Base-by-base conservation (phyloP, 2,329 filamentous ascomycete genomes). In the Cryoendolithus antarcticus region DNA sequence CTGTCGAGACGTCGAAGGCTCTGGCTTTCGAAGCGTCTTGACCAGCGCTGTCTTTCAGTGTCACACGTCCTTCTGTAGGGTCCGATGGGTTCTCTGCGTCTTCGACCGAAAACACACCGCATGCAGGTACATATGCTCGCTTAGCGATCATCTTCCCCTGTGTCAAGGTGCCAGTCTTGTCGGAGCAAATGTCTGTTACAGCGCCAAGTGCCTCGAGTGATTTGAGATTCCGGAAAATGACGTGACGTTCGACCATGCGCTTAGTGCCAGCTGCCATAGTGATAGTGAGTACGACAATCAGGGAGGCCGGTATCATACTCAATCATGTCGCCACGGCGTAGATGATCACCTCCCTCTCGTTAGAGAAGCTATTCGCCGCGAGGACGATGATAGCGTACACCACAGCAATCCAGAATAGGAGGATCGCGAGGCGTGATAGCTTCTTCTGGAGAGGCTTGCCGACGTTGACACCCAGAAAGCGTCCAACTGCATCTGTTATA, bases 371-470 rank as follows among this genome's bases (percentile, higher is more conserved):
- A 57, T 80, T 82, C 39, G 78, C 74, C 7, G 66, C 78, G 31
- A 82, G 69, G 28, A 82, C 78, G 48, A 84, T 75, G 47, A 84
- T 72, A 6, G 78, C 78, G 44, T 77, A 80, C 11, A 83, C 51
- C 8, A 84, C 71, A 2, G 80, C 86, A 37, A 86, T 72, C 32
- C 70, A 77, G 53, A 93, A 93, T 2, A 93, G 73, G 3, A 85
- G 57, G 34, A 91, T 76, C 19, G 86, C 86, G 53, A 94, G 80
- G 60, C 88, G 86, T 63, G 82, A 86, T 37, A 94, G 70, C 54
- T 84, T 89, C 48, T 81, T 79, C 63, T 93, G 85, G 34, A 94
- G 67, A 0, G 86, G 86, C 1, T 86, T 93, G 36, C 86, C 86
- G 39, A 82, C 71, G 38, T 74, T 79, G 43, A 82, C 70, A 36